A percentile compares a stretch with the other conserved stretches of the same genome.
phyloP scores from a whole-genome alignment of 306 rosid species.

The Dalbergia cultrata region DNA sequence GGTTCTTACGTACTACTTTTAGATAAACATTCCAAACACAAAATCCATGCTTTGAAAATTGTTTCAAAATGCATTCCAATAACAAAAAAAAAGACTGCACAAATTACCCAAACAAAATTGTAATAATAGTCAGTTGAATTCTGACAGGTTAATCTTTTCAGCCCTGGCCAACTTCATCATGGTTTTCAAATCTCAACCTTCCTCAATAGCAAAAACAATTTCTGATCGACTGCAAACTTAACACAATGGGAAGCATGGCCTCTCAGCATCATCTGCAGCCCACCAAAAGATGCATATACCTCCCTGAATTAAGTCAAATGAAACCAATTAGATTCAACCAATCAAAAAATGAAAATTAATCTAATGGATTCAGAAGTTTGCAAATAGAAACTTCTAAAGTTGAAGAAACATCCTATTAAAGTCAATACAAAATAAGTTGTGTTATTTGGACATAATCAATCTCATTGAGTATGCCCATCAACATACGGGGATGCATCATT shows the following conservation, averaged over 20 bases:
- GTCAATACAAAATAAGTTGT: background rate
- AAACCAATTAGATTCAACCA: constrained; percentile 10
- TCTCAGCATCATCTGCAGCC: constrained; percentile 84
- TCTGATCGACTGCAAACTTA: constrained; percentile 70
- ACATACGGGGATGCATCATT: too few relatives aligned
- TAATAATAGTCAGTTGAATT: background rate
- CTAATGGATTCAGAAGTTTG: constrained; percentile 1
- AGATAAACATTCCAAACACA: background rate
- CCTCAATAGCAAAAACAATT: constrained; percentile 76
- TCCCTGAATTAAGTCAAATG: constrained; percentile 63
- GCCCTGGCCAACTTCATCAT: constrained; percentile 8
- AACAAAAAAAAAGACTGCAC: background rate
- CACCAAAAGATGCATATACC: constrained; percentile 84
- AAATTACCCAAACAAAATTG: background rate
- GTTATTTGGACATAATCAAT: too few relatives aligned
- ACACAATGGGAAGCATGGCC: constrained; percentile 71
- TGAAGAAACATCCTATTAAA: background rate
- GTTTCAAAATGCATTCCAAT: background rate
- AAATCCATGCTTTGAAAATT: background rate
- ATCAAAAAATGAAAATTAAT: background rate
- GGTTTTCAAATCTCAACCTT: constrained; percentile 54
- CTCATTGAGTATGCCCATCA: too few relatives aligned
- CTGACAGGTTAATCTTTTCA: constrained; percentile 13
- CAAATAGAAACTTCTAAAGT: background rate
- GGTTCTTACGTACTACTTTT: background rate